A percentile compares a stretch with the other conserved stretches of the same genome.
These are phyloP conservation scores for Tulasnella sp. DNA, from an alignment of 768 basidiomycete genomes.

Conservation along the genomic window DNA sequence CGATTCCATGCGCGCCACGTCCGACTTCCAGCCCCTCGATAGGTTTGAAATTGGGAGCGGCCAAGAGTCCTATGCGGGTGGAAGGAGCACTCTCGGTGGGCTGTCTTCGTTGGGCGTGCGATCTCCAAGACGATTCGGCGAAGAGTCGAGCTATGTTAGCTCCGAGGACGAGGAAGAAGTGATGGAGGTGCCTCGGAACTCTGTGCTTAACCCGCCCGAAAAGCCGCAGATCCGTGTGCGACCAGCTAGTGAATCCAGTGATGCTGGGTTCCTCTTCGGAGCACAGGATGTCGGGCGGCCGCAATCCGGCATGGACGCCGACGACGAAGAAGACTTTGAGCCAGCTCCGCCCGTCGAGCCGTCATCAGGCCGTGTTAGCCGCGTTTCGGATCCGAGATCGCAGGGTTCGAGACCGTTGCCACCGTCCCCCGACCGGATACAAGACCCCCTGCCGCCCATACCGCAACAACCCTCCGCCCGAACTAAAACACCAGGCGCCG, in stretches of 20 bases:
- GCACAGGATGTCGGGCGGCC: neutral
- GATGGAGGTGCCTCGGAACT: constrained; percentile 10
- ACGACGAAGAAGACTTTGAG: constrained; percentile 14
- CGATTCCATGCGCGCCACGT: constrained; percentile 34
- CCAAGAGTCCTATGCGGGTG: neutral
- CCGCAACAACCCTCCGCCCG: neutral
- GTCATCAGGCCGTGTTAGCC: neutral
- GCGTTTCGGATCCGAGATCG: constrained; percentile 3
- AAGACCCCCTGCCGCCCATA: neutral
- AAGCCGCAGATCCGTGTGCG: constrained; percentile 4
- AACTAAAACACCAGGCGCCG: neutral
- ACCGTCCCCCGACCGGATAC: too few species aligned
- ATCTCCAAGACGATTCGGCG: too few species aligned
- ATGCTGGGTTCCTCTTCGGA: neutral
- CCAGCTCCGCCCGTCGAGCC: constrained; percentile 2
- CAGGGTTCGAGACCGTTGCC: too few species aligned
- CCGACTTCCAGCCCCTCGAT: neutral
- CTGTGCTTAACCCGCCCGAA: neutral
- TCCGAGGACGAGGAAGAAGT: constrained; percentile 14
- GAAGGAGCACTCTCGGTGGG: neutral
- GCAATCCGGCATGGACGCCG: neutral
- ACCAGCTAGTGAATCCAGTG: constrained; percentile 2
- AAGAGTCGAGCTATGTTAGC: constrained; percentile 1
- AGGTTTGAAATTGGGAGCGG: neutral
- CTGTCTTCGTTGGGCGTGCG: too few species aligned